Evolutionary conservation across 345 rosid species (phyloP).

Genomic region (Stellera chamaejasme): DNA sequence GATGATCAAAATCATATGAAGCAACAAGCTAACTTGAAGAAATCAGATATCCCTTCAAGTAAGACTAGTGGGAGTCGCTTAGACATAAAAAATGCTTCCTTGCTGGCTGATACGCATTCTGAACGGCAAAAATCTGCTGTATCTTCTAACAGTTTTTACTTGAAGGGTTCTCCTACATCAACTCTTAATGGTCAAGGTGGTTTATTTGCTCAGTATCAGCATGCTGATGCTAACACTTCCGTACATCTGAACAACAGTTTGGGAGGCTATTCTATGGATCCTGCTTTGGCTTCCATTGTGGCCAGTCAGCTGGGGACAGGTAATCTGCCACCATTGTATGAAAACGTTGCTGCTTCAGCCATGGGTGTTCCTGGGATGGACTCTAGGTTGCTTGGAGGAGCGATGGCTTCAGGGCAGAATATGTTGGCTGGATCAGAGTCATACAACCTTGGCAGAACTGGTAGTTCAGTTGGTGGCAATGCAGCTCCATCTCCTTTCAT

Average conservation of each 20-base stretch:
- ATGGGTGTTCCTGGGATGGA: conserved; percentile 49
- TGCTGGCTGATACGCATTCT: conserved; percentile 27
- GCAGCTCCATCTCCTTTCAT: conserved; percentile 37
- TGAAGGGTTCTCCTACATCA: conserved; percentile 54
- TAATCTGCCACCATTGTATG: conserved; percentile 50
- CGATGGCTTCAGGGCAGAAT: conserved; percentile 34
- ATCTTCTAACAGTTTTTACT: conserved; percentile 29
- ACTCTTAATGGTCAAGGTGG: conserved; percentile 40
- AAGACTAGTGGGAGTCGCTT: conserved; percentile 27
- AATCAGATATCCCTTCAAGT: conserved; percentile 25
- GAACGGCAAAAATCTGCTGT: conserved; percentile 31
- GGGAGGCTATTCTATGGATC: conserved; percentile 39
- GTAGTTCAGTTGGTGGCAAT: conserved; percentile 35
- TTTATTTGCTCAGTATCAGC: conserved; percentile 40
- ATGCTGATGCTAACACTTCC: conserved; percentile 33
- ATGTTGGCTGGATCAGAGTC: conserved; percentile 28
- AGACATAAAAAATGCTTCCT: conserved; percentile 23
- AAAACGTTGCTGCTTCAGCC: conserved; percentile 54
- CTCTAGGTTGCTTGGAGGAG: conserved; percentile 46
- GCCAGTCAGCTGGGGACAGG: conserved; percentile 49
- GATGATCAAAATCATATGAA: conserved; percentile 31
- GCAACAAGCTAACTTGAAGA: conserved; percentile 30
- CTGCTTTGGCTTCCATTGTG: conserved; percentile 43
- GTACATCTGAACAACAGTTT: conserved; percentile 26
- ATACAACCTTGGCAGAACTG: conserved; percentile 29